phyloP scores from a whole-genome alignment of 331 rosid species.

The Malus hybrid region DNA sequence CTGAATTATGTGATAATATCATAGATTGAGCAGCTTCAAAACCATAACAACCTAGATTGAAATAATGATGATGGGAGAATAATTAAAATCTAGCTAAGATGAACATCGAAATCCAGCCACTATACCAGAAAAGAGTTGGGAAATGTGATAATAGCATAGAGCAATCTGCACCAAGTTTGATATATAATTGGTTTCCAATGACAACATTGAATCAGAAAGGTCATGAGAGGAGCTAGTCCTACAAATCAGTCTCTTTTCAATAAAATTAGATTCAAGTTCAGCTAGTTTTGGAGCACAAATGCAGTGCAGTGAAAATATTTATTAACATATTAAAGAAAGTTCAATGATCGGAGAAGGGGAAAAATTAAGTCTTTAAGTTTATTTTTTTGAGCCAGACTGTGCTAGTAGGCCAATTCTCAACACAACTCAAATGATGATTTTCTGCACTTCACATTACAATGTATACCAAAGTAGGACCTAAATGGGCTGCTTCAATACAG shows the following conservation, averaged over 20 bases:
- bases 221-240: background rate
- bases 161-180: too few relatives aligned
- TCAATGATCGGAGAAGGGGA: background rate
- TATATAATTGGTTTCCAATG: background rate
- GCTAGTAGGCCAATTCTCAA: background rate
- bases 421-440: background rate
- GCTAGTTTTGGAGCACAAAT: background rate
- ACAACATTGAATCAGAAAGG: background rate
- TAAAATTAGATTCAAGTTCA: background rate
- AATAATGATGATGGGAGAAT: background rate
- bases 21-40: background rate
- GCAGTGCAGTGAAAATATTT: background rate
- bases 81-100: background rate
- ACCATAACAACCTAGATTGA: background rate
- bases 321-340: background rate
- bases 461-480: background rate
- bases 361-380: background rate
- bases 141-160: too few relatives aligned
- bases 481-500: background rate
- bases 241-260: background rate
- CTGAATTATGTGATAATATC: background rate
- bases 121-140: background rate
- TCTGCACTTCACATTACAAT: background rate
- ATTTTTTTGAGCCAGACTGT: background rate
- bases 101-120: background rate